A percentile compares a stretch with the other conserved stretches of the same genome.
Evolutionary conservation across 176 grass and related monocot genomes (phyloP).

Genomic region (Eragrostis curvula): DNA sequence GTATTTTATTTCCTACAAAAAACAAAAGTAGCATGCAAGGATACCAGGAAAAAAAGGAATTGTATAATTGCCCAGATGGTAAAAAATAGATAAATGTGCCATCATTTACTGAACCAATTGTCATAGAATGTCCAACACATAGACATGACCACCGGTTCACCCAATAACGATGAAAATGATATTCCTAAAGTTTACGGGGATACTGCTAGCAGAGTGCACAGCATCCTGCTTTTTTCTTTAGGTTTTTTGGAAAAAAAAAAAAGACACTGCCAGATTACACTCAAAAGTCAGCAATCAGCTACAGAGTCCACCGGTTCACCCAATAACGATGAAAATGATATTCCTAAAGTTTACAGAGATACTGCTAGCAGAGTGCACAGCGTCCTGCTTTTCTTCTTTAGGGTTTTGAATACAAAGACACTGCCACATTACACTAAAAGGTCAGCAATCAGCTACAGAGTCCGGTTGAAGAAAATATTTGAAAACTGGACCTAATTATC

Average conservation of each 20-base stretch:
- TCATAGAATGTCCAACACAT: constrained; percentile 46
- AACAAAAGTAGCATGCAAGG: not conserved
- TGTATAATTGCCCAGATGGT: not conserved
- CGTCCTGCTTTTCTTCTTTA: constrained; percentile 60
- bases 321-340: constrained; percentile 46
- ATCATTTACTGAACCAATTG: constrained; percentile 83
- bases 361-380: constrained; percentile 28
- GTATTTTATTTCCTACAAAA: not conserved
- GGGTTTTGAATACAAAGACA: not conserved
- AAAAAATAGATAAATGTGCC: constrained; percentile 40
- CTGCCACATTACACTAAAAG: not conserved
- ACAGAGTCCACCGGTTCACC: constrained; percentile 63
- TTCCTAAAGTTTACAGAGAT: constrained; percentile 58
- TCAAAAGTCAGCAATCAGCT: too few relatives aligned
- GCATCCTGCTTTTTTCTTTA: constrained; percentile 59
- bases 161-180: constrained; percentile 48
- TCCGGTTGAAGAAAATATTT: not conserved
- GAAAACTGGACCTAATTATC: not conserved
- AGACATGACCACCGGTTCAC: constrained; percentile 50
- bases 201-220: constrained; percentile 25
- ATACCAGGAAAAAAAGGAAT: not conserved
- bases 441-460: not conserved
- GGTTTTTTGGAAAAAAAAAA: not conserved
- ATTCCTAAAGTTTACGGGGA: constrained; percentile 60
- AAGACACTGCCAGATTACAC: not conserved